phyloP scores from a whole-genome alignment of 2,329 filamentous ascomycete genomes.

The Diaporthe capsici region DNA sequence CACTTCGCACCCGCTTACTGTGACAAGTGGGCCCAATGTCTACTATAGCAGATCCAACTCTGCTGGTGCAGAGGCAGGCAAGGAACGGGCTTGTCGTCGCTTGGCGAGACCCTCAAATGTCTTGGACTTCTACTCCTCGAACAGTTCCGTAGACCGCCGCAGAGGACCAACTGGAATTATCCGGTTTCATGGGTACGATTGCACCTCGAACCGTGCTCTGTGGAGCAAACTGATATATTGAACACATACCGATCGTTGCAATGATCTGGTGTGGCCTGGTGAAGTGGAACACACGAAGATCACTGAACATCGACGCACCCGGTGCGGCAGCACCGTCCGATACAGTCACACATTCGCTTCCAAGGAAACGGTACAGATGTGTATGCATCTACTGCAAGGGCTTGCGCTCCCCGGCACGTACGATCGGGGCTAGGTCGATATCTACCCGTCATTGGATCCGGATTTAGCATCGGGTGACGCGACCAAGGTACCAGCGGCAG shows the following conservation, averaged over 20 bases:
- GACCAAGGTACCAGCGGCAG: background rate
- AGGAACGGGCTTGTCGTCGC: background rate
- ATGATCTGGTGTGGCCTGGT: background rate
- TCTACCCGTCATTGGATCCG: conserved; percentile 21
- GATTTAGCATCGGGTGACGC: background rate
- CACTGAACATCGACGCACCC: background rate
- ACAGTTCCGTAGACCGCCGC: background rate
- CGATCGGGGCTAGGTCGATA: background rate
- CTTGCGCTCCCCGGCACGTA: background rate
- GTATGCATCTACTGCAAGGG: background rate
- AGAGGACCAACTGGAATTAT: no score
- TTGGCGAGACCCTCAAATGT: background rate
- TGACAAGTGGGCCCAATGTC: background rate
- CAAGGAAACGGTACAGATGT: background rate
- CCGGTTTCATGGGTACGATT: background rate
- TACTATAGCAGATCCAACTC: background rate
- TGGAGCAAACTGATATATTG: background rate
- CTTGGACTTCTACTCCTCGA: background rate
- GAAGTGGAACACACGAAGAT: background rate
- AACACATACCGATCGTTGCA: background rate
- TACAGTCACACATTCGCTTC: background rate
- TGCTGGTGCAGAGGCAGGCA: background rate
- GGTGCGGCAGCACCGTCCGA: background rate
- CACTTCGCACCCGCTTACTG: background rate
- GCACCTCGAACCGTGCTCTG: background rate